Evolutionary conservation across 768 basidiomycete species (phyloP), one percentile per base, ranked within the genome.

Genomic region (Hericium erinaceus): DNA sequence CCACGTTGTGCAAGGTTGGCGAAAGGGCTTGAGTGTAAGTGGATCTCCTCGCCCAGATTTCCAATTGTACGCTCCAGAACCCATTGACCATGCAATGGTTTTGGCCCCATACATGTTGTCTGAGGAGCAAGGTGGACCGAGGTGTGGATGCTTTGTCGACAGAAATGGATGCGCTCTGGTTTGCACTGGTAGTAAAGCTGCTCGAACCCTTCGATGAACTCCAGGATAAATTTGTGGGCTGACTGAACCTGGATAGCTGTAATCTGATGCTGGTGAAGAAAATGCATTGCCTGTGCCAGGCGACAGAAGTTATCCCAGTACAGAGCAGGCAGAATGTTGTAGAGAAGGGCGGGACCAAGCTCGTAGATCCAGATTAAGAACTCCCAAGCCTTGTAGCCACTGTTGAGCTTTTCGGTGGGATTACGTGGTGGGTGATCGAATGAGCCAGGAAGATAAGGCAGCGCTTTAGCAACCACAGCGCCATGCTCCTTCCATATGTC

Each of bases 401-500:
- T 40, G 11, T 11, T 12, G 11, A 40, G 11, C 39, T 40, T 40
- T n/a, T 40, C 39, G n/a, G 39, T n/a, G n/a, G 39, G 39, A 40
- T 40, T 40, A n/a, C 39, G 39, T 2, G 39, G 39, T 11, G 39
- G 39, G 11, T 70, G 65, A 60, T 75, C 72, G 64, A 75, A 77
- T 0, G 70, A 75, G 0, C 68, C 66, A 24, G 75, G 75, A 20
- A 77, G 61, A 54, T 72, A 76, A 2, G 61, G 61, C 0, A 64
- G 65, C 0, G 68, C 60, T 11, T 52, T 57, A 0, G 69, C 73
- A n/a, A 78, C 72, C 0, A 33, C 58, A 33, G 59, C 53, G 0
- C 75, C 74, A 61, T 77, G 76, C 2, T 39, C 39, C 11, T 64
- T 64, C 77, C 78, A 79, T 1, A 56, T 37, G 2, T 52, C 39